Evolutionary conservation across 805 yeast species (phyloP), one percentile per base, ranked within the genome.

Genomic region (Saturnispora gosingensis): DNA sequence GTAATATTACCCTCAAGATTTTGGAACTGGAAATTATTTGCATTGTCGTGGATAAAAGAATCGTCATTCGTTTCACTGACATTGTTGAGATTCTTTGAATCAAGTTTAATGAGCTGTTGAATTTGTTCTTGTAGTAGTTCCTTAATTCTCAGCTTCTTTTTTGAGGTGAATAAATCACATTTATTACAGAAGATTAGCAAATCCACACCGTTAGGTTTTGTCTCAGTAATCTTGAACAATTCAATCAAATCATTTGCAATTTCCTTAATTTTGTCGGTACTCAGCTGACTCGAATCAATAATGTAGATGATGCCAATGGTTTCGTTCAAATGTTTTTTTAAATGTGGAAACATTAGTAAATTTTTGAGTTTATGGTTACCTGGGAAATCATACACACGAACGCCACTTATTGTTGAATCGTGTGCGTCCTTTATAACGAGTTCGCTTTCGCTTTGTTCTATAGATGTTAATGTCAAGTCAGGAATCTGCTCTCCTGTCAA

Each of bases 161-260:
- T 77, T 15, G 95, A 78, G 54, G 88, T 87, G 69, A 93, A 93
- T 39, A 83, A 75, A 59, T 93, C 98, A 48, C 78, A 76, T 65
- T 91, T 91, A 70, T 91, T 91, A 55, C 93, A 82, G 16, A 90
- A 93, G 53, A 93, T 68, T 46, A 85, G 70, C 42, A 85, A 72
- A 62, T 87, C 91, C 22, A 85, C 75, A 3, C 95, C 95, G 55
- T 78, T 80, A 16, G 82, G 79, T 48, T 74, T 70, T 15, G 59
- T 53, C 62, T 88, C 97, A 2, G 91, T 80, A 16, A 73, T 60
- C 39, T 76, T 70, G 43, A 89, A 72, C 42, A 88, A 68, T 46
- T 77, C 72, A 63, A 82, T 76, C 55, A 88, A 67, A 54, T 77
- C 76, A 54, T 74, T 72, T 0, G 88, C 85, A 4, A 82, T 78